phyloP scores from a whole-genome alignment of 495 filamentous ascomycete species.

The Penicillium dipodomyicola region DNA sequence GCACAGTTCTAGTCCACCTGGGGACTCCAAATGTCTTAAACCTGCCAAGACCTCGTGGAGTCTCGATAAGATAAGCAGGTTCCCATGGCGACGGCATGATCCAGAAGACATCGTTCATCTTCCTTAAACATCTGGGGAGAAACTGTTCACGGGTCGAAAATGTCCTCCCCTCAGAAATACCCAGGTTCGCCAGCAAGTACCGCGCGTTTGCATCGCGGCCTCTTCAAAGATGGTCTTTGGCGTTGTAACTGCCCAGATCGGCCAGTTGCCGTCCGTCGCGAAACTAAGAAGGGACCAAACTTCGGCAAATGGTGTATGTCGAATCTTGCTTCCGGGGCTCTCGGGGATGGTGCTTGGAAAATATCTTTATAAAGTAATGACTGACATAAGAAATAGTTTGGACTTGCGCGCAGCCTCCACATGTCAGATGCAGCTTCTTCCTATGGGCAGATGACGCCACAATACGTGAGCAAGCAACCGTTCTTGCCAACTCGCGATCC shows the following conservation, averaged over 20 bases:
- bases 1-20: background rate
- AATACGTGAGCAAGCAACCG: conserved; percentile 48
- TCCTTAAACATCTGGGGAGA: background rate
- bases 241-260: conserved; percentile 66
- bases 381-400: conserved; percentile 48
- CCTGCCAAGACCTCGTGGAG: conserved; percentile 9
- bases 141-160: background rate
- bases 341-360: background rate
- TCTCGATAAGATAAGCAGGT: conserved; percentile 9
- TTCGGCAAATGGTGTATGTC: conserved; percentile 56
- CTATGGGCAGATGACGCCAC: conserved; percentile 65
- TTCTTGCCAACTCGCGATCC: conserved; percentile 51
- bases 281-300: conserved; percentile 62
- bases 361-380: background rate
- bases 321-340: background rate
- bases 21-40: conserved; percentile 1
- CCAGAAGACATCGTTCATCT: background rate
- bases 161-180: conserved; percentile 10
- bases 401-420: conserved; percentile 56
- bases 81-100: conserved; percentile 2
- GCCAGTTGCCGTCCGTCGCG: conserved; percentile 56
- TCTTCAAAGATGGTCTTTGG: conserved; percentile 57
- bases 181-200: conserved; percentile 31
- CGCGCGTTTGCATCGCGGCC: conserved; percentile 48
- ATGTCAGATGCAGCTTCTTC: conserved; percentile 65